Base-by-base conservation (phyloP, 495 filamentous ascomycete species). In the Glonium stellatum region DNA sequence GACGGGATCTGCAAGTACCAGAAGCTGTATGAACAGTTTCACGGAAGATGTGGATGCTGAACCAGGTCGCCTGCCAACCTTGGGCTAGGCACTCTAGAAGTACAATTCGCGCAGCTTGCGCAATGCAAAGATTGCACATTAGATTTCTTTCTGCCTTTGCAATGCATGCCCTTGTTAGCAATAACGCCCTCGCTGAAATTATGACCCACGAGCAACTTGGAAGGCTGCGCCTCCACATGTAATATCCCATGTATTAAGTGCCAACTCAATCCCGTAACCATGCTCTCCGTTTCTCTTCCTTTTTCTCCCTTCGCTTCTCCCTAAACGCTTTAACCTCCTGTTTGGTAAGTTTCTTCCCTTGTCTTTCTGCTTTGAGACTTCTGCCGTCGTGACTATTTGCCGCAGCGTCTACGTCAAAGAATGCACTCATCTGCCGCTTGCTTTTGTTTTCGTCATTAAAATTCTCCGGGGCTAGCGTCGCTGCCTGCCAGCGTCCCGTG, bases 401-500 rank as follows among this genome's bases (percentile, higher is more conserved):
- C 21, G 92, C 92, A 11, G 91, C 89, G 75, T 97, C 93, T n/a
- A 97, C 93, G 68, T 97, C 95, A 69, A 96, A 98, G 74, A 85
- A 98, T 10, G 92, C 89, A 69, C 86, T 86, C 88, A 97, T 88
- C 78, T 97, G 93, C 49, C 95, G 79, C 57, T 77, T 80, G 44
- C 83, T 84, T 79, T 96, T 96, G 63, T 89, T 89, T 72, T 93
- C 91, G 68, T 97, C 93, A 64, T 86, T 89, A 78, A 89, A 85
- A 13, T 82, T 81, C 53, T 90, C 88, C 1, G 95, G 85, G 4
- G 75, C 84, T 60, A 84, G 76, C 9, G 72, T 67, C 4, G 72
- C 66, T 19, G 77, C 75, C 74, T 97, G 93, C 78, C 87, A 97
- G 62, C 84, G 80, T 10, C 93, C 95, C 1, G 92, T 95, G 72